These are phyloP conservation scores for Diaporthe velutina DNA, from an alignment of 2,329 filamentous ascomycete genomes.

Conservation along the genomic window DNA sequence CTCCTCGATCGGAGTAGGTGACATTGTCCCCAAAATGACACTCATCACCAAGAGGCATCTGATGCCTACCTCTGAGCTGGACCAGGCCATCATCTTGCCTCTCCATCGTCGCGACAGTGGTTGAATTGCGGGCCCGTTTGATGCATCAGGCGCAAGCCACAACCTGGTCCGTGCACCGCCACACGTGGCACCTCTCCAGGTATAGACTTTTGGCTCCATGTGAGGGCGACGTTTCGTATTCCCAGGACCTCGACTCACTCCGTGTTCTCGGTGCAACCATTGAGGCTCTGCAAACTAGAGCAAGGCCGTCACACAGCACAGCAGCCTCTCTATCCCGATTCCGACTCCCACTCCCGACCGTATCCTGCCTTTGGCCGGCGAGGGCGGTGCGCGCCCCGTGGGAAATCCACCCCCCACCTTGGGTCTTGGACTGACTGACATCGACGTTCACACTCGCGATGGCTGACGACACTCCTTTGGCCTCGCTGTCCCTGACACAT, in stretches of 20 bases:
- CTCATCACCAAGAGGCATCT: neutral
- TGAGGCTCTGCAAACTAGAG: slow-evolving; percentile 13
- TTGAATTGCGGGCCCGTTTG: neutral
- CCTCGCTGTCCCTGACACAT: slow-evolving; percentile 93
- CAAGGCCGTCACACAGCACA: slow-evolving; percentile 20
- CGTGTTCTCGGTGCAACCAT: slow-evolving; percentile 17
- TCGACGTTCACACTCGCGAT: slow-evolving; percentile 44
- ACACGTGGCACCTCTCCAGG: neutral
- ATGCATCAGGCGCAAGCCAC: neutral
- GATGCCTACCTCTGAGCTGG: neutral
- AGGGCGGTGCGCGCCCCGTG: slow-evolving; percentile 13
- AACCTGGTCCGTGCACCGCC: slow-evolving; percentile 18
- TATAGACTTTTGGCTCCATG: neutral
- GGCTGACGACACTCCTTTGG: slow-evolving; percentile 71
- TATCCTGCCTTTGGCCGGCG: slow-evolving; percentile 14
- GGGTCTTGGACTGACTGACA: neutral
- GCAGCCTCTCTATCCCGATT: neutral
- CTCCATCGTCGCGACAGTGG: too few species aligned
- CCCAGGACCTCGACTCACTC: neutral
- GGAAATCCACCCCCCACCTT: neutral
- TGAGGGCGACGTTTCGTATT: slow-evolving; percentile 17
- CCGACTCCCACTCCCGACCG: slow-evolving; percentile 7
- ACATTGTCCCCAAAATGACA: neutral
- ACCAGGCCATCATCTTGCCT: neutral
- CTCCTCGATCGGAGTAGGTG: slow-evolving; percentile 8